These are phyloP conservation scores for Brettanomyces custersianus DNA, from an alignment of 805 yeast species.

Conservation along the genomic window DNA sequence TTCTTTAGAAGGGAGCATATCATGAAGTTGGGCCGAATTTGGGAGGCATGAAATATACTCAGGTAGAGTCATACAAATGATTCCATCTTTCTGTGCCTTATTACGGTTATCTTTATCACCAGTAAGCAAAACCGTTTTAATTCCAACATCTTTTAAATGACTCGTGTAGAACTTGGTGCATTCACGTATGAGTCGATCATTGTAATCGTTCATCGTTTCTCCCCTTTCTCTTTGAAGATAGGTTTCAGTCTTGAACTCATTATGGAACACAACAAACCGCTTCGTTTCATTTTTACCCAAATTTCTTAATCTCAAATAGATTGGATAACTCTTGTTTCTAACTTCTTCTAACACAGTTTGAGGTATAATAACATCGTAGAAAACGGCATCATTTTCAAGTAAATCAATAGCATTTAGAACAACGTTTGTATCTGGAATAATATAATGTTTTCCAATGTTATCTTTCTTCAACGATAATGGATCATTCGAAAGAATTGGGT, in stretches of 20 bases:
- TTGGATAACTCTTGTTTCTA: constrained; percentile 76
- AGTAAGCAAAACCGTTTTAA: constrained; percentile 54
- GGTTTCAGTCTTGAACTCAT: constrained; percentile 75
- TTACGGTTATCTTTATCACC: constrained; percentile 64
- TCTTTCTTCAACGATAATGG: constrained; percentile 41
- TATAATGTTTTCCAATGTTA: constrained; percentile 62
- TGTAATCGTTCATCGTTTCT: constrained; percentile 80
- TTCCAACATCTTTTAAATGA: constrained; percentile 44
- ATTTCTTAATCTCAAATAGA: constrained; percentile 75
- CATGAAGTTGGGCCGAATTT: constrained; percentile 65
- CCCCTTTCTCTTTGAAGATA: constrained; percentile 50
- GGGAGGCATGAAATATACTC: constrained; percentile 68
- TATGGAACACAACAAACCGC: constrained; percentile 85
- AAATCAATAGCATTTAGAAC: constrained; percentile 84
- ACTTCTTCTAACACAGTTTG: constrained; percentile 95
- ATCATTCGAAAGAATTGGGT: constrained; percentile 51
- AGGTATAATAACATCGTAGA: constrained; percentile 88
- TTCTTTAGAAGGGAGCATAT: constrained; percentile 56
- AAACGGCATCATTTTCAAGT: constrained; percentile 65
- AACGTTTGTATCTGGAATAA: constrained; percentile 82
- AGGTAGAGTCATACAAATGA: constrained; percentile 47
- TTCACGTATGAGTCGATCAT: constrained; percentile 81
- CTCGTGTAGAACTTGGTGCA: constrained; percentile 61
- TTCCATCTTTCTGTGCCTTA: constrained; percentile 45
- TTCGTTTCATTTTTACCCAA: constrained; percentile 69